These are phyloP conservation scores for Chaetothyriales sp. DNA, from an alignment of 2,329 filamentous ascomycete species.

Conservation along the genomic window DNA sequence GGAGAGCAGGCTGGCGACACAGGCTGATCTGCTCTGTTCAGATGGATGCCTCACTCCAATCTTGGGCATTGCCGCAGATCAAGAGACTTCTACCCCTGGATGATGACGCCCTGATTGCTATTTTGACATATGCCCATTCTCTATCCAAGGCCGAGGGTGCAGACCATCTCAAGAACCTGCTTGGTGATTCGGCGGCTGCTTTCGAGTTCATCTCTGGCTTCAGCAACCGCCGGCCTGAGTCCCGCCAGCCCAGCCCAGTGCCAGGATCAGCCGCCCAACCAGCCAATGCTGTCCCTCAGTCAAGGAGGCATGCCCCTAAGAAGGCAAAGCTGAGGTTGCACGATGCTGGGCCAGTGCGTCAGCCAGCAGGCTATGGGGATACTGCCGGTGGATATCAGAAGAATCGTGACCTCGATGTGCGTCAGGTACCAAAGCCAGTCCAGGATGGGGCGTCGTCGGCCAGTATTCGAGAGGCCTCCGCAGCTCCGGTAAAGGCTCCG, in stretches of 20 bases:
- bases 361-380: slow-evolving; percentile 49
- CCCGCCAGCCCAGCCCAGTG: neutral
- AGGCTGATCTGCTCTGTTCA: neutral
- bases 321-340: slow-evolving; percentile 49
- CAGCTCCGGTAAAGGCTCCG: slow-evolving; percentile 35
- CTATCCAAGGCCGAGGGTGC: slow-evolving; percentile 64
- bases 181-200: slow-evolving; percentile 68
- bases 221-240: slow-evolving; percentile 45
- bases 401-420: slow-evolving; percentile 40
- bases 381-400: slow-evolving; percentile 61
- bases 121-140: slow-evolving; percentile 65
- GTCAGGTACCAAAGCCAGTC: slow-evolving; percentile 27
- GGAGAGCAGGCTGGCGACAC: neutral
- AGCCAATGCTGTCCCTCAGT: slow-evolving; percentile 13
- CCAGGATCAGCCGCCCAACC: neutral
- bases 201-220: slow-evolving; percentile 58
- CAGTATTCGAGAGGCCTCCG: slow-evolving; percentile 30
- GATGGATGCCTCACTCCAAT: slow-evolving; percentile 28
- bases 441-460: slow-evolving; percentile 26
- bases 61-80: slow-evolving; percentile 55
- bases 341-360: slow-evolving; percentile 44
- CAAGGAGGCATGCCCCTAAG: slow-evolving; percentile 31
- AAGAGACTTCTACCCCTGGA: slow-evolving; percentile 70
- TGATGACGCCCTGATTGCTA: slow-evolving; percentile 66
- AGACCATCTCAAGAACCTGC: slow-evolving; percentile 71